Evolutionary conservation across 2,329 filamentous ascomycete species (phyloP), one percentile per base, ranked within the genome.

Genomic region (Sarocladium oryzae): DNA sequence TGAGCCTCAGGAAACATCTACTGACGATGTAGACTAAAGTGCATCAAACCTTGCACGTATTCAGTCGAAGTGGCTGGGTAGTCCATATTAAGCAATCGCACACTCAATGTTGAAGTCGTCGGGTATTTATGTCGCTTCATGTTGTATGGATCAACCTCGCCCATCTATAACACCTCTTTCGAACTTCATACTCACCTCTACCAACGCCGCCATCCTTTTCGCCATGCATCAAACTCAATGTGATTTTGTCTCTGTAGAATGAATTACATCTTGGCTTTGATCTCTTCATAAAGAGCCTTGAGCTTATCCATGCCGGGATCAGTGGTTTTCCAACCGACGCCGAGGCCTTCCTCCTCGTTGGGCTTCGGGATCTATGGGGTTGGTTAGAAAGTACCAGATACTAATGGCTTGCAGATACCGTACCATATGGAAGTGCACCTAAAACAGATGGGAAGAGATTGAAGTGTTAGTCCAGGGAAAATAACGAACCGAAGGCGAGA

Each of bases 381-480:
- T 20, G n/a, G 43, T 48, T 26, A 48, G 26, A 20, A 28, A 8
- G n/a, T 3, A 16, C 9, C 4, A 43, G 4, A 10, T 16, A 2
- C 24, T 16, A n/a, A 49, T 21, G 8, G 28, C 56, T 43, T 26
- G 49, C 37, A 21, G 9, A 37, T 24, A 33, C 60, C 76, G 57
- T 78, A 89, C 86, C 82, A 97, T 85, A 65, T 99, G 93, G 70
- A 99, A 92, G 67, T 96, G 91, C 58, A 95, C 87, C 85, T 89
- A n/a, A 30, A 33, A 5, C 7, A 49, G 28, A 21, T 20, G 36
- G 16, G 15, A 21, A 33, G 20, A 16, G 5, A 13, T 33, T 21
- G 23, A 35, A 57, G 41, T 54, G 56, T 41, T 10, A 21, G 18
- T 30, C 10, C 15, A 30, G 23, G 16, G n/a, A 36, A 50, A 49